Evolutionary conservation across 106 monocot genomes (phyloP), one percentile per base, ranked within the genome.

Genomic region (Amphibolis antarctica): DNA sequence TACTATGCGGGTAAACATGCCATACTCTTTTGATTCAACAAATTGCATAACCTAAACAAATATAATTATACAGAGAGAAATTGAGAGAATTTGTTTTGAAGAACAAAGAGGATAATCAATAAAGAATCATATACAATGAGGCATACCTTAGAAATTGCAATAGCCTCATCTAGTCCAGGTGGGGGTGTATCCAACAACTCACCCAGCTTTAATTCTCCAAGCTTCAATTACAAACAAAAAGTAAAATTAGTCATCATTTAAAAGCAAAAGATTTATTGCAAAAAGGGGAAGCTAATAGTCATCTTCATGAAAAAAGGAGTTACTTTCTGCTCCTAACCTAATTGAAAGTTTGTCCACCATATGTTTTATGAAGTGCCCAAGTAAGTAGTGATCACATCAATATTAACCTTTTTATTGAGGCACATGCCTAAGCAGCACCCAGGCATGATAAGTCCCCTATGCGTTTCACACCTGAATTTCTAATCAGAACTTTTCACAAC

Each of bases 21-120:
- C 82, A 61, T 84, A 96, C 21, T 96, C 86, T 43, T 81, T 78
- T 66, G 90, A 77, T 79, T 90, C 96, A 80, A 96, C 77, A 77
- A 96, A 96, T 85, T 96, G 96, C 90, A 96, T 84, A 55, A 96
- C 96, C 96, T 96, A 74, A 44, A 62, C n/a, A 64, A 74, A 56
- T 6, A 56, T 18, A n/a, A n/a, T n/a, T n/a, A n/a, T n/a, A n/a
- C n/a, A n/a, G 24, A 5, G 11, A 28, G 24, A 56, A 15, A 56
- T 18, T 56, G 7, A 25, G 14, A 27, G 26, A 56, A 56, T 13
- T 15, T 26, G 17, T 27, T 27, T 11, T 10, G 28, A 27, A 11
- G 13, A 25, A 1, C 24, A 56, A 56, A 28, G 26, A 27, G 56
- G 25, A 55, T 26, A 56, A 25, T 2, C 2, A 56, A 56, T 56